Base-by-base conservation (phyloP, 2,329 filamentous ascomycete genomes). In the Pyrenochaeta sp. region DNA sequence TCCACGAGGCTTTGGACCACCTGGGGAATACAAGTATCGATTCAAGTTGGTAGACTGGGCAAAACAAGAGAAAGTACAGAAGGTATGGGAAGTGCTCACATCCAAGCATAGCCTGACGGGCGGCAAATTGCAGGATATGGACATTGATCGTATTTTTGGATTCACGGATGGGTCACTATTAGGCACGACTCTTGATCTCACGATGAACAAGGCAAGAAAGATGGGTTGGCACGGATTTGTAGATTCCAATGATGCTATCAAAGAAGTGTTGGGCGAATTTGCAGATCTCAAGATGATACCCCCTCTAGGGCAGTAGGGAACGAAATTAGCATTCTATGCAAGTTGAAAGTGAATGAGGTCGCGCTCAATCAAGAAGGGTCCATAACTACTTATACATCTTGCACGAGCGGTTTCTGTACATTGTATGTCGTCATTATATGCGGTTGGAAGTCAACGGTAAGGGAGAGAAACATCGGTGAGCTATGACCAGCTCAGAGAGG, bases 11-110 rank as follows among this genome's bases (percentile, higher is more conserved):
- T 84, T 79, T 47, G 81, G 81, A 0, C 78, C 81, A 0, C 72
- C 75, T 6, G 68, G 61, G 4, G 75, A 68, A 4, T 66, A 77
- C 10, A 74, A 76, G 0, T 73, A 72, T 12, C 71, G 69, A 0
- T 82, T 80, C 56, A 77, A 68, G 1, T 62, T 84, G 0, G 67
- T 73, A 0, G 71, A 78, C 15, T 85, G 82, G 82, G 79, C 81
- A 0, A 68, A 75, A 46, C 64, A 75, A 37, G 63, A 71, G 0
- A 76, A 78, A 30, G 80, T 83, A 3, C 63, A 67, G 15, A 60
- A 75, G 17, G 77, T 79, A 1, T 84, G 82, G 82, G 68, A 70
- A 33, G 75, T 79, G 52, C 66, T 84, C 4, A 75, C 76, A 32
- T 55, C 72, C 45, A 68, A 77, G 60, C 67, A 83, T 52, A 65